A percentile compares a stretch with the other conserved stretches of the same genome.
phyloP scores from a whole-genome alignment of 805 yeast genomes.

The Candida glaebosa region DNA sequence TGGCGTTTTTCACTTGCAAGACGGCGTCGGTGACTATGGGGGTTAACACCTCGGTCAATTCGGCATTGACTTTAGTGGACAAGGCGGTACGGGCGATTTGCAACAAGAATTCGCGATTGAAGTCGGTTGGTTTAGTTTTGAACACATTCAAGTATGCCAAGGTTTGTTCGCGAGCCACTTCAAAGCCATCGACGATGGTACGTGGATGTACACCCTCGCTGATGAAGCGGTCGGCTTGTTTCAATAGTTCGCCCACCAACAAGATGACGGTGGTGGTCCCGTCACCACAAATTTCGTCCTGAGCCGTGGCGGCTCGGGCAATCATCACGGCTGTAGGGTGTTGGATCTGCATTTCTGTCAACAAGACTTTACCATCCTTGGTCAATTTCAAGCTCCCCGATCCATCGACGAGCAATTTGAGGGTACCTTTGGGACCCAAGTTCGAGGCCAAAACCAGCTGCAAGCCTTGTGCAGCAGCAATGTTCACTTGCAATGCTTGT shows the following conservation, averaged over 20 bases:
- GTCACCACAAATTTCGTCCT: slow-evolving; percentile 98
- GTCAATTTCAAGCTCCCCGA: slow-evolving; percentile 93
- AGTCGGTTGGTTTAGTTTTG: slow-evolving; percentile 48
- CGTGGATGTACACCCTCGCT: slow-evolving; percentile 96
- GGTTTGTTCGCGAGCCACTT: slow-evolving; percentile 75
- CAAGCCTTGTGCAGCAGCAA: slow-evolving; percentile 93
- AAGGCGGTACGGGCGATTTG: slow-evolving; percentile 91
- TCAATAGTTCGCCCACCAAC: slow-evolving; percentile 88
- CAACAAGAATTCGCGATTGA: slow-evolving; percentile 82
- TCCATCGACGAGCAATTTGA: slow-evolving; percentile 96
- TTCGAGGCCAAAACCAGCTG: slow-evolving; percentile 90
- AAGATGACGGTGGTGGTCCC: slow-evolving; percentile 96
- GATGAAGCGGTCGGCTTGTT: slow-evolving; percentile 89
- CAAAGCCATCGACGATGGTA: slow-evolving; percentile 92
- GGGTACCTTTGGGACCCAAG: slow-evolving; percentile 94
- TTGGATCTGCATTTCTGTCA: slow-evolving; percentile 92
- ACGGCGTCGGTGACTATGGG: slow-evolving; percentile 98
- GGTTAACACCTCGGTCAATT: slow-evolving; percentile 74
- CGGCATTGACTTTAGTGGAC: slow-evolving; percentile 78
- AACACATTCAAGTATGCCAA: slow-evolving; percentile 66
- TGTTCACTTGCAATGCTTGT: slow-evolving; percentile 94
- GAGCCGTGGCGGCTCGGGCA: slow-evolving; percentile 97
- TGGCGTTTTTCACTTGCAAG: slow-evolving; percentile 58
- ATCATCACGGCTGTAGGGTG: slow-evolving; percentile 49
- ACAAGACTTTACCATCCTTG: slow-evolving; percentile 91